Evolutionary conservation across 192 early-diverging fungal genomes (phyloP).

Genomic region (Coemansia sp.): DNA sequence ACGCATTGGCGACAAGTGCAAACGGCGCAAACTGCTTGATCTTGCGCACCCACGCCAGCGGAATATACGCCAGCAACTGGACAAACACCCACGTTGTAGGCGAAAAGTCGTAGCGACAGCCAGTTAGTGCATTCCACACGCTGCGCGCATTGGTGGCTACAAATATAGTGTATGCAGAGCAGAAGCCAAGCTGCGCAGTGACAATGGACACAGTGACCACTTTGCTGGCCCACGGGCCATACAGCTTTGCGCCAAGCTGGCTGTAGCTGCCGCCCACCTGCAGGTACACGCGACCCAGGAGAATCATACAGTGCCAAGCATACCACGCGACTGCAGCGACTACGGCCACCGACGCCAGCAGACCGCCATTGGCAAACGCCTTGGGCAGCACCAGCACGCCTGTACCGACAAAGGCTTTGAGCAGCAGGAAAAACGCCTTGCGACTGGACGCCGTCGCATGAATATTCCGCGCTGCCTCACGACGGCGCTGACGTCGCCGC

Average conservation of each 20-base stretch:
- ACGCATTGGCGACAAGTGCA: constrained; percentile 86
- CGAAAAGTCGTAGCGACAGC: constrained; percentile 61
- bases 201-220: constrained; percentile 70
- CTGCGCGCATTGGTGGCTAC: constrained; percentile 79
- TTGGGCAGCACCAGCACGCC: constrained; percentile 71
- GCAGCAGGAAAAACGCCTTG: constrained; percentile 74
- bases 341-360: constrained; percentile 60
- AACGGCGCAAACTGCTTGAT: constrained; percentile 87
- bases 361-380: constrained; percentile 75
- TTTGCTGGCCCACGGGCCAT: constrained; percentile 60
- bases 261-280: constrained; percentile 65
- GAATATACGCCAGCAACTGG: constrained; percentile 75
- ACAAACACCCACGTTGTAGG: constrained; percentile 73
- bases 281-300: constrained; percentile 63
- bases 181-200: constrained; percentile 81
- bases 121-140: constrained; percentile 67
- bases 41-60: constrained; percentile 84
- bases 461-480: constrained; percentile 29
- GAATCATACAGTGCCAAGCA: constrained; percentile 64
- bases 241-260: constrained; percentile 66
- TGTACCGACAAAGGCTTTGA: constrained; percentile 82
- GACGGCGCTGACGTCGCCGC: constrained; percentile 17
- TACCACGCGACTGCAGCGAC: constrained; percentile 62
- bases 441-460: constrained; percentile 61
- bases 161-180: constrained; percentile 87